Base-by-base conservation (phyloP, 176 grass and related monocot genomes). In the Carex parvula region DNA sequence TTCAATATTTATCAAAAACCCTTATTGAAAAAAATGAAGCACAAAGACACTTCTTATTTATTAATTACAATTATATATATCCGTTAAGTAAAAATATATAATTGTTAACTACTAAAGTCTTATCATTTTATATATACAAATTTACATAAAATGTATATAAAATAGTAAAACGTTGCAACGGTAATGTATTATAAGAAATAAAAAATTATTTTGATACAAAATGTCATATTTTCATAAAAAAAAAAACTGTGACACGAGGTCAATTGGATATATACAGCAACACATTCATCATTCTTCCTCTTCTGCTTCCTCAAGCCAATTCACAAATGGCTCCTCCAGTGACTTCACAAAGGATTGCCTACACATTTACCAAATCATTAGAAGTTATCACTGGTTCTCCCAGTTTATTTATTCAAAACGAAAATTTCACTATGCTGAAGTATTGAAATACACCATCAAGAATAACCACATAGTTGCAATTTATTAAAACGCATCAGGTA, bases 291-390 rank as follows among this genome's bases (percentile, higher is more conserved):
- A 88, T 85, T 92, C 88, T 85, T 95, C 90, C 79, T 95, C 93
- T 84, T 95, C 89, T 57, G 90, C 93, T 66, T 95, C 93, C 85
- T 95, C 93, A 3, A 95, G 90, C 90, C 93, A 95, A 81, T 91
- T 92, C 62, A 92, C 88, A 87, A 95, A 92, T 44, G 93, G 88
- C 56, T 95, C 90, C 79, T 24, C 22, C 22, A 95, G 71, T 21
- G 90, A 87, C n/a, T 95, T 95, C 64, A 24, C 22, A 0, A 95
- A 95, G 70, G 88, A 89, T 88, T 95, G 93, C n/a, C n/a, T n/a
- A n/a, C n/a, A n/a, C n/a, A n/a, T n/a, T n/a, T n/a, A n/a, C 90
- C 44, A 54, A 70, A 76, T 55, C 72, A 76, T 29, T 21, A 26
- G 3, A 53, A 75, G 44, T 76, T 54, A 76, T 55, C n/a, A 76